Conservation (phyloP, 768 basidiomycete genomes). For the Lactarius sanguifluus region DNA sequence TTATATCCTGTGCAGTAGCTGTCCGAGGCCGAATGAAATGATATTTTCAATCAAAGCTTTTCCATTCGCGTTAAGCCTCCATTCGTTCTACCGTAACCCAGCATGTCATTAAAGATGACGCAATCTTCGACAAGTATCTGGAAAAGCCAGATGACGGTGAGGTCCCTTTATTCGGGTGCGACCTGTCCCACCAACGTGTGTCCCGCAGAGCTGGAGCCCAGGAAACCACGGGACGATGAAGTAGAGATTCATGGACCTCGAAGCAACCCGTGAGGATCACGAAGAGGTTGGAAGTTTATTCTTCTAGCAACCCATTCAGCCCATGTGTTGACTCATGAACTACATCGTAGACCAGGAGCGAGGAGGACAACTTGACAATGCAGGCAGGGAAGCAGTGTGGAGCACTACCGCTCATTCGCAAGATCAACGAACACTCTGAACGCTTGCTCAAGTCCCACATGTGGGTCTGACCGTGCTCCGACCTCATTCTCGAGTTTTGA, state of each 20-base stretch:
- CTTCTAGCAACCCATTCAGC: not conserved
- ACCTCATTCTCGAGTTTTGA: too few relatives aligned
- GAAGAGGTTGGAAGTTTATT: conserved; percentile 56
- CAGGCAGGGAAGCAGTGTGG: conserved; percentile 87
- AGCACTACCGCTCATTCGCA: conserved; percentile 88
- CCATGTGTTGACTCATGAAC: conserved; percentile 6
- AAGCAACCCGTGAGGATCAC: conserved; percentile 87
- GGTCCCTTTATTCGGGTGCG: conserved; percentile 29
- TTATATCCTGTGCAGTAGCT: conserved; percentile 49
- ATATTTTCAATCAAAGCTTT: conserved; percentile 91
- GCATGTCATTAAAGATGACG: conserved; percentile 85
- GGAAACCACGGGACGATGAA: conserved; percentile 58
- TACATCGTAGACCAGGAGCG: conserved; percentile 69
- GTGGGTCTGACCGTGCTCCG: conserved; percentile 44
- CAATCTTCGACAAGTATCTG: conserved; percentile 93
- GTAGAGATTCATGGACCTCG: conserved; percentile 83
- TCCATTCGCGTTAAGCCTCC: conserved; percentile 91
- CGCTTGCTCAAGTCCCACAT: conserved; percentile 77
- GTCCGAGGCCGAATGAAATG: conserved; percentile 87
- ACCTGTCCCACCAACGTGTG: not conserved
- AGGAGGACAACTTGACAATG: conserved; percentile 90
- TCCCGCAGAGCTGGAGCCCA: conserved; percentile 74
- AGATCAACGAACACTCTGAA: conserved; percentile 98
- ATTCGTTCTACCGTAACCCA: conserved; percentile 86
- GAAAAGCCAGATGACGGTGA: conserved; percentile 92